Evolutionary conservation across 2,329 filamentous ascomycete genomes (phyloP), one percentile per base, ranked within the genome.

Genomic region (Calycina marina): DNA sequence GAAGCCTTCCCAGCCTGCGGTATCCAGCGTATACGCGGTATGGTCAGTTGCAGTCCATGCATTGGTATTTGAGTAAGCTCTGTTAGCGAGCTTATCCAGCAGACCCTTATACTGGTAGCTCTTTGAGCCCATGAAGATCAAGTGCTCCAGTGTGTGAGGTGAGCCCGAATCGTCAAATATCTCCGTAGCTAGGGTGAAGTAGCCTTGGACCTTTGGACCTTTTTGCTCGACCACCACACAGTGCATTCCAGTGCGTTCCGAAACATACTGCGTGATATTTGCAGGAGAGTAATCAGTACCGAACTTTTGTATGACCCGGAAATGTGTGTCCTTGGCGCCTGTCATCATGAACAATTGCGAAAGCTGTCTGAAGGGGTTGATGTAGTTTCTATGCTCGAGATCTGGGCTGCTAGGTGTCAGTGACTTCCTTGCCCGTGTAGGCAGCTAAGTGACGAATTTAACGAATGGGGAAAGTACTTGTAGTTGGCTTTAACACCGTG

Each of bases 1-100:
- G 52, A 98, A 98, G 6, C 88, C 88, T 47, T 93, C 85, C 88
- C 90, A 98, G 2, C 90, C 90, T 14, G 90, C 90, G 8, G 85
- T 90, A 48, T 94, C 83, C 11, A 98, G 66, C 0, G 85, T 94
- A 57, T 98, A 98, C 2, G 86, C 86, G 1, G 92, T 98, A 52
- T 96, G 86, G 47, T 96, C 90, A 9, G 81, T 90, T 14, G 85
- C 85, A 1, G 90, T 98, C 84, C 88, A 98, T 4, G 90, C 90
- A 56, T 98, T 98, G 18, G 90, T 98, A 36, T 70, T 72, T 1
- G 88, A 93, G 55, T 96, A 98, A 1, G 88, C 84, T 42, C 92
- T 73, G 4, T 84, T 93, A 3, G 90, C 84, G 37, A 98, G 69
- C 59, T 92, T 93, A 55, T 96, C 88, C 12, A 98, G 68, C 25